phyloP scores from a whole-genome alignment of 768 basidiomycete species.

The Gautieria morchelliformis region DNA sequence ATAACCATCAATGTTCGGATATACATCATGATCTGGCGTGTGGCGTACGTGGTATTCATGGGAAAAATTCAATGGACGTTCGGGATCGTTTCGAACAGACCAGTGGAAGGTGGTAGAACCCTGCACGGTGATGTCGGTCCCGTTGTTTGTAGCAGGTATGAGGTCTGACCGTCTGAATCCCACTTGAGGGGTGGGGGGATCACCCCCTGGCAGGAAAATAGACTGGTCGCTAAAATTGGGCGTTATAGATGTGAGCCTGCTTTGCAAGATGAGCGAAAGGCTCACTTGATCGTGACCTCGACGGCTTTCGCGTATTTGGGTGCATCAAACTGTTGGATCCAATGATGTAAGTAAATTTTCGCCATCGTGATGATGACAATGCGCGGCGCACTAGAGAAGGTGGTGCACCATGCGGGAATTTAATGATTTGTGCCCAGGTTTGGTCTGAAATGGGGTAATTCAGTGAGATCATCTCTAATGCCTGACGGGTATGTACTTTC shows the following conservation, averaged over 20 bases:
- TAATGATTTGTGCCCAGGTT: slow-evolving; percentile 15
- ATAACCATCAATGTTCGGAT: too few relatives aligned
- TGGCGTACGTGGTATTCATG: slow-evolving; percentile 13
- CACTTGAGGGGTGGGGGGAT: slow-evolving; percentile 9
- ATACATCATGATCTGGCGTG: too few relatives aligned
- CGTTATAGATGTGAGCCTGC: too few relatives aligned
- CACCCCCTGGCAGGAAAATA: slow-evolving; percentile 12
- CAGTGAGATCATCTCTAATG: not conserved
- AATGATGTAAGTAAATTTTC: not conserved
- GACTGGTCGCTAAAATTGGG: slow-evolving; percentile 5
- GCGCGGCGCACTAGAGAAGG: slow-evolving; percentile 10
- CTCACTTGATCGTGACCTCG: slow-evolving; percentile 15
- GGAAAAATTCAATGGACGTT: slow-evolving; percentile 12
- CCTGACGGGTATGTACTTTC: slow-evolving; percentile 7
- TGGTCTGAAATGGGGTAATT: slow-evolving; percentile 8
- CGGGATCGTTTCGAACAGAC: slow-evolving; percentile 13
- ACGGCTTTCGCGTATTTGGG: slow-evolving; percentile 10
- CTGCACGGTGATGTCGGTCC: slow-evolving; percentile 10
- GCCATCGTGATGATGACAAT: not conserved
- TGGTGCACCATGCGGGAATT: slow-evolving; percentile 10
- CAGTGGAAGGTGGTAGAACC: slow-evolving; percentile 14
- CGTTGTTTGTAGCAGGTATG: slow-evolving; percentile 13
- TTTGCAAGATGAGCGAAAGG: slow-evolving; percentile 10
- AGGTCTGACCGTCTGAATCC: slow-evolving; percentile 16
- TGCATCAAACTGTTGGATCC: slow-evolving; percentile 11